Evolutionary conservation across 1,139 yeast genomes (phyloP).

Genomic region (Pichia sp.): DNA sequence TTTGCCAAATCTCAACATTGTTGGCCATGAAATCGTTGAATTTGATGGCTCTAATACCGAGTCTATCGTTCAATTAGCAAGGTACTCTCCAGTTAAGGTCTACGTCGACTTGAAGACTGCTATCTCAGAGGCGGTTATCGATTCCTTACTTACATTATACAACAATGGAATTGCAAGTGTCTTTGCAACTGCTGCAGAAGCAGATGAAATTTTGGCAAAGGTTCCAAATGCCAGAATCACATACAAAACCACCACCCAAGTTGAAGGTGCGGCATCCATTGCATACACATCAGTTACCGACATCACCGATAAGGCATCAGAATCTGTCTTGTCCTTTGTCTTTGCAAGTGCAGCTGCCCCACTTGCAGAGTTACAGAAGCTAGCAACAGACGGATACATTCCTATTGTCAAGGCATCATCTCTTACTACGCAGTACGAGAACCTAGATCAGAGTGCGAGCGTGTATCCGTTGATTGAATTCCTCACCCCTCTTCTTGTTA

Average conservation of each 20-base stretch:
- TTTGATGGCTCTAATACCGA: conserved; percentile 13
- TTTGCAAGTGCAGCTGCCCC: not conserved
- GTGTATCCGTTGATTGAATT: conserved; percentile 39
- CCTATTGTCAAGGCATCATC: conserved; percentile 39
- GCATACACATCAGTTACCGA: conserved; percentile 19
- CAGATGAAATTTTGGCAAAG: conserved; percentile 30
- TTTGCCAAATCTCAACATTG: conserved; percentile 15
- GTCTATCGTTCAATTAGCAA: conserved; percentile 16
- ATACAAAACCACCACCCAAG: conserved; percentile 27
- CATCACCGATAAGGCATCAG: conserved; percentile 5
- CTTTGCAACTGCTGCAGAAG: conserved; percentile 32
- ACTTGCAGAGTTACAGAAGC: conserved; percentile 4
- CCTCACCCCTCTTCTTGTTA: conserved; percentile 49
- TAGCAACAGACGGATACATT: conserved; percentile 31
- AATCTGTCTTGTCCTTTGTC: conserved; percentile 3
- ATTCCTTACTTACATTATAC: conserved; percentile 41
- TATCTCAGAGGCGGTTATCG: conserved; percentile 16
- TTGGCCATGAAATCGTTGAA: conserved; percentile 24
- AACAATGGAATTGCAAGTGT: conserved; percentile 61
- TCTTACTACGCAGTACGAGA: conserved; percentile 37
- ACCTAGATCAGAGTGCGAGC: conserved; percentile 13
- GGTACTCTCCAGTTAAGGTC: conserved; percentile 12
- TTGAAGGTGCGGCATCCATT: conserved; percentile 17
- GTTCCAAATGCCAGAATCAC: conserved; percentile 57
- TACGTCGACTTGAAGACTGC: conserved; percentile 18